Evolutionary conservation across 2,329 filamentous ascomycete genomes (phyloP).

Genomic region (Colletotrichum viniferum): DNA sequence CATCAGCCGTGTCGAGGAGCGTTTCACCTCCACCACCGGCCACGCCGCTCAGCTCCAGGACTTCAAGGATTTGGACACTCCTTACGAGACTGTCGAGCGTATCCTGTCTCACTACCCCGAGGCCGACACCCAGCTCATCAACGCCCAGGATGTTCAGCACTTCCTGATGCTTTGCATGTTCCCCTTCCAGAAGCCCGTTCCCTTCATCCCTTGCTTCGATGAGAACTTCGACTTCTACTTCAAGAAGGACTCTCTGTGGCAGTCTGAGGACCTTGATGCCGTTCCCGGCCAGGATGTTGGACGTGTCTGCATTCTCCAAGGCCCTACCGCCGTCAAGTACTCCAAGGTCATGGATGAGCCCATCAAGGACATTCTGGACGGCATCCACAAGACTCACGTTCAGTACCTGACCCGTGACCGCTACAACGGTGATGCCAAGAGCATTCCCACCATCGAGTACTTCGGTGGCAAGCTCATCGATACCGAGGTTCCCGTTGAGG

Average conservation of each 20-base stretch:
- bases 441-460: conserved; percentile 89
- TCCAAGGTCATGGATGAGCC: conserved; percentile 91
- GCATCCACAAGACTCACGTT: conserved; percentile 89
- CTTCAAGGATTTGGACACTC: conserved; percentile 85
- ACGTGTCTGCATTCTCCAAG: conserved; percentile 94
- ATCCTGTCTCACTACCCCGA: conserved; percentile 86
- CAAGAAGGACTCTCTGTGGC: conserved; percentile 99
- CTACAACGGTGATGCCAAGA: conserved; percentile 74
- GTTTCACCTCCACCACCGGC: conserved; percentile 77
- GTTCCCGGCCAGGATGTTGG: conserved; percentile 96
- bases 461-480: conserved; percentile 89
- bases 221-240: conserved; percentile 99
- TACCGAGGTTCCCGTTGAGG: conserved; percentile 67
- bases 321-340: conserved; percentile 89
- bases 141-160: conserved; percentile 96
- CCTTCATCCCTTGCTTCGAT: conserved; percentile 93
- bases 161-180: conserved; percentile 93
- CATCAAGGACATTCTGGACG: conserved; percentile 91
- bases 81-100: conserved; percentile 77
- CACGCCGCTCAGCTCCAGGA: conserved; percentile 86
- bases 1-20: conserved; percentile 95
- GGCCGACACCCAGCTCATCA: conserved; percentile 89
- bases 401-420: conserved; percentile 77
- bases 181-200: conserved; percentile 92
- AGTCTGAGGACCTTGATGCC: conserved; percentile 95